phyloP scores from a whole-genome alignment of 192 early-diverging fungal species.

The Linnemannia exigua region DNA sequence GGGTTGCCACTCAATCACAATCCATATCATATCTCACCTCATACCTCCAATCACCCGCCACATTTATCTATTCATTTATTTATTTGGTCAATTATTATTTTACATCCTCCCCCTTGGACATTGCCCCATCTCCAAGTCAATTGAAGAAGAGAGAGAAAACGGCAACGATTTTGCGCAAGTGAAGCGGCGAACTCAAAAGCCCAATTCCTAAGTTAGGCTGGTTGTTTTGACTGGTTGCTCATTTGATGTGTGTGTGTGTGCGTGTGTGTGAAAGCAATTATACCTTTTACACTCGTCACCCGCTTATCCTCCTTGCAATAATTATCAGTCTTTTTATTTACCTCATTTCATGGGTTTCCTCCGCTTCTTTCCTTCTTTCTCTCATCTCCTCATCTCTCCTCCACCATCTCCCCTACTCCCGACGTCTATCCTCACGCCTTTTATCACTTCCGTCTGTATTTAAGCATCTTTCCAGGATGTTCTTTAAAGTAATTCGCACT shows the following conservation, averaged over 20 bases:
- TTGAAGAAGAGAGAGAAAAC: not conserved
- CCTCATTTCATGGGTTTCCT: not conserved
- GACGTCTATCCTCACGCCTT: not conserved
- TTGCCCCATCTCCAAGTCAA: not conserved
- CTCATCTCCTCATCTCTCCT: not conserved
- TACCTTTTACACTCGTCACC: not conserved
- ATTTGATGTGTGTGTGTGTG: not conserved
- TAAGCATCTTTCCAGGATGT: not conserved
- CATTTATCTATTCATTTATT: no score
- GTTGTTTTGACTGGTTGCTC: not conserved
- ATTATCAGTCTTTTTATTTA: not conserved
- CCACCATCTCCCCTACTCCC: not conserved
- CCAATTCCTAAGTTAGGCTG: not conserved
- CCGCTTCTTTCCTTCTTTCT: not conserved
- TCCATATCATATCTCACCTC: no score
- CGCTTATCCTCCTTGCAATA: not conserved
- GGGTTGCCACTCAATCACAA: no score
- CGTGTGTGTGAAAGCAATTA: not conserved
- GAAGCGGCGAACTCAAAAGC: constrained; percentile 1
- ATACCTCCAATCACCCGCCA: no score
- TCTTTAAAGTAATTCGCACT: not conserved
- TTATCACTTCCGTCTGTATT: not conserved
- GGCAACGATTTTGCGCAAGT: not conserved
- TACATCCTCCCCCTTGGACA: not conserved
- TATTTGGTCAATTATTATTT: no score